These are phyloP conservation scores for Aspergillus vadensis DNA, from an alignment of 2,329 filamentous ascomycete genomes.

Conservation along the genomic window DNA sequence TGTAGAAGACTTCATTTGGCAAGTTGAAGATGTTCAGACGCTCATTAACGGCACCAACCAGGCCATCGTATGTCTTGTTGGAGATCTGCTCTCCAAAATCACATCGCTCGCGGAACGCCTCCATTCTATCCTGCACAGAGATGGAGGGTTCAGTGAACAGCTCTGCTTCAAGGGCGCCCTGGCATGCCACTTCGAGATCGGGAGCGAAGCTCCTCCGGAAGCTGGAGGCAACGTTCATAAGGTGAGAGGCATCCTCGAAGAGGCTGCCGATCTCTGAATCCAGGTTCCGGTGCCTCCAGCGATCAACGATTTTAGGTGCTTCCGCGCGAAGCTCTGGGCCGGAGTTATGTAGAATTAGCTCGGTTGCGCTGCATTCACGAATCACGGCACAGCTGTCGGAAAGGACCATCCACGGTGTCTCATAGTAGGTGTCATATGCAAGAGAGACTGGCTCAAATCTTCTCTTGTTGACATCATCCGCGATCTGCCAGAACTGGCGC, in stretches of 20 bases:
- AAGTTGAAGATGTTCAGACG: conserved; percentile 55
- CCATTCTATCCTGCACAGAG: conserved; percentile 72
- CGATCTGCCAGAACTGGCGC: conserved; percentile 83
- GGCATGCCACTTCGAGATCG: conserved; percentile 67
- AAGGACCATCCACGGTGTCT: conserved; percentile 80
- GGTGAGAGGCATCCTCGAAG: conserved; percentile 58
- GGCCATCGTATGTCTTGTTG: conserved; percentile 74
- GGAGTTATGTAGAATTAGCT: conserved; percentile 72
- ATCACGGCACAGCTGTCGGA: conserved; percentile 79
- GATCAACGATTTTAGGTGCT: conserved; percentile 42
- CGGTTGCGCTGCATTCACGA: conserved; percentile 75
- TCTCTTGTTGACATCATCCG: conserved; percentile 82
- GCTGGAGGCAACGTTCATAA: conserved; percentile 69
- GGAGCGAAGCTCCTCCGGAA: conserved; percentile 73
- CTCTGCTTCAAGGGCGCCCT: conserved; percentile 68
- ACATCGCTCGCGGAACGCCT: conserved; percentile 74
- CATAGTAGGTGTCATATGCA: conserved; percentile 68
- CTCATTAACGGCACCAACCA: conserved; percentile 70
- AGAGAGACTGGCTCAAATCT: conserved; percentile 80
- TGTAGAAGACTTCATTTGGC: conserved; percentile 55
- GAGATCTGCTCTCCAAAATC: conserved; percentile 77
- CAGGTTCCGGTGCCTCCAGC: conserved; percentile 49
- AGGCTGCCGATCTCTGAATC: conserved; percentile 53
- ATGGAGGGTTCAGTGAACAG: conserved; percentile 72
- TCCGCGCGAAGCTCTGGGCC: conserved; percentile 40